Evolutionary conservation across 208 protist genomes (phyloP), one percentile per base, ranked within the genome.

Genomic region (Trypanosoma congolense): DNA sequence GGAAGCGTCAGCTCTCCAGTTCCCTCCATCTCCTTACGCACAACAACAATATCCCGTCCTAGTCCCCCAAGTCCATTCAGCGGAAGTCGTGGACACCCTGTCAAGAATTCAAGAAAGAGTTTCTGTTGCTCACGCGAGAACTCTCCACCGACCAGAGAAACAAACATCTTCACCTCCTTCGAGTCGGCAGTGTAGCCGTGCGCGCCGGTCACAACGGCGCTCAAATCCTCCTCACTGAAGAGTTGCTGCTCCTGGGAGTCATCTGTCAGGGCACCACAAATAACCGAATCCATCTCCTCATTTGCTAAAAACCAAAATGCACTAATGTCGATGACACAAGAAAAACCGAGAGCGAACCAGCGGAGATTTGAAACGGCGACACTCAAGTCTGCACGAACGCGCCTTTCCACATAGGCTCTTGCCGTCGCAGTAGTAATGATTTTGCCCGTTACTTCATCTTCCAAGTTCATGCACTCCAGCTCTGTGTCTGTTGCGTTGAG

Each of bases 41-140:
- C 88, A 18, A 95, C 80, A 0, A 80, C 87, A 43, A 95, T 92
- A 53, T 75, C 83, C 12, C 80, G 65, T 1, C 72, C 81, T 9
- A 95, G 65, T 0, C 88, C 78, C 0, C 44, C 58, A 10, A 97
- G 56, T 0, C 90, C 90, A 47, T 89, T 89, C 2, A 86, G 47
- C 2, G 92, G 92, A 12, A 97, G 63, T 4, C 80, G 65, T 10
- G 77, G 71, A 21, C 75, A 80, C 0, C 92, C 92, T 1, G 92
- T 96, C n/a, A 93, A 54, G 53, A 96, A 97, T 61, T 93, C 82
- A 28, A 97, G 19, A 55, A 97, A 97, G 43, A 74, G 48, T 19
- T 55, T 45, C 65, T 97, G 87, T 60, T 92, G 58, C 36, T 55
- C 26, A 0, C 78, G 77, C 0, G 51, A 73, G 29, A 94, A 83